A percentile compares a stretch with the other conserved stretches of the same genome.
Conservation (phyloP, 768 basidiomycete species). For the Inosperma sp. region DNA sequence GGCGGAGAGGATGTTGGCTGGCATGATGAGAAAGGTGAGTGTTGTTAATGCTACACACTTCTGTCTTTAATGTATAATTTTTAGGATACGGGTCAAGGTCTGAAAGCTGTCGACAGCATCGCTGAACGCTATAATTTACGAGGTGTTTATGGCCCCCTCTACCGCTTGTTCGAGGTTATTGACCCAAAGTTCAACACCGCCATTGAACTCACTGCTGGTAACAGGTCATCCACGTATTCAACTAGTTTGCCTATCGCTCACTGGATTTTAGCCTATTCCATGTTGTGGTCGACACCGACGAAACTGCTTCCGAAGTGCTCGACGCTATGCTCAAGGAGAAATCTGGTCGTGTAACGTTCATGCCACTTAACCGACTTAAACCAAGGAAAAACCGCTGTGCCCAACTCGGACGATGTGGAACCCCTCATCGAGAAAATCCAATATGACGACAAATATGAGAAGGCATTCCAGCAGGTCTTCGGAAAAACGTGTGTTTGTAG, state of each 20-base stretch:
- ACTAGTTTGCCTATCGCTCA: slow-evolving; percentile 9
- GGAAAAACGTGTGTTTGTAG: slow-evolving; percentile 96
- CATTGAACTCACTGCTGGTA: slow-evolving; percentile 92
- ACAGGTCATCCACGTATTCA: slow-evolving; percentile 53
- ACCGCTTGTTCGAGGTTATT: slow-evolving; percentile 86
- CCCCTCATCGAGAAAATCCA: slow-evolving; percentile 79
- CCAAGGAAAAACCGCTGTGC: slow-evolving; percentile 62
- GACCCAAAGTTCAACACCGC: slow-evolving; percentile 89
- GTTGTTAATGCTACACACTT: neutral
- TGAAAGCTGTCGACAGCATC: slow-evolving; percentile 82
- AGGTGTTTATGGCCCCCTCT: slow-evolving; percentile 92
- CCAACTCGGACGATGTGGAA: slow-evolving; percentile 71
- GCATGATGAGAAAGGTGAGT: slow-evolving; percentile 94
- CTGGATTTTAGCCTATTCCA: slow-evolving; percentile 73
- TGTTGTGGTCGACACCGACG: slow-evolving; percentile 95
- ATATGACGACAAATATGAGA: slow-evolving; percentile 63
- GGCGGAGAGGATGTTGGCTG: slow-evolving; percentile 72
- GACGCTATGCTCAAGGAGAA: slow-evolving; percentile 92
- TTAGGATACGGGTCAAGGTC: slow-evolving; percentile 87
- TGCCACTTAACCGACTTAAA: slow-evolving; percentile 94
- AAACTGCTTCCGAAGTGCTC: slow-evolving; percentile 83
- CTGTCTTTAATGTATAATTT: neutral
- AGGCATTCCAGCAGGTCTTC: slow-evolving; percentile 96
- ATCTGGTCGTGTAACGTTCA: slow-evolving; percentile 93
- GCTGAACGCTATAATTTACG: slow-evolving; percentile 66